Base-by-base conservation (phyloP, 2,329 filamentous ascomycete species). In the Aureobasidium lini region DNA sequence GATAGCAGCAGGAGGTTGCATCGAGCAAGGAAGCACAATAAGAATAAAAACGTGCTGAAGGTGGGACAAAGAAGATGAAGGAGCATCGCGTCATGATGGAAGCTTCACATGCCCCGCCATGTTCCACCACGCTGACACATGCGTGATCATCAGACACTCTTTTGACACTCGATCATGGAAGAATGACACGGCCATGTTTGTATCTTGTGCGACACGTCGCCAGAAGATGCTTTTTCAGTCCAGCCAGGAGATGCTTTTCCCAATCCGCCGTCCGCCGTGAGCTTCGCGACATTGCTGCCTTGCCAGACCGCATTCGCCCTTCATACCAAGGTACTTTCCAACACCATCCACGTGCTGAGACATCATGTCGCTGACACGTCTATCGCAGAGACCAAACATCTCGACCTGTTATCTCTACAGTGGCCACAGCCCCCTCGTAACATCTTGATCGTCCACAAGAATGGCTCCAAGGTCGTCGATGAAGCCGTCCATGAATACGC, bases 341-440 rank as follows among this genome's bases (percentile, higher is more conserved):
- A 13, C 31, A 42, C 2, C 50, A 39, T 34, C 2, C 48, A 37
- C 48, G 48, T 52, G 34, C 36, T 13, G 48, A n/a, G 8, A 6
- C 23, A 13, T 23, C 10, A 15, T 49, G 37, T 15, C 31, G 37
- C 53, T 57, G 31, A 46, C 40, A 23, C 3, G 10, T 2, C 4
- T 23, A 59, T 49, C 23, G 42, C 69, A 83, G 84, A 85, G 69
- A 82, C 77, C 16, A 76, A 72, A 31, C 73, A 77, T 31, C 82
- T 81, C 67, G 84, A 86, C 61, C 77, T 88, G 2, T 78, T 88
- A 39, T 82, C 81, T 62, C 75, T 89, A 37, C 79, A 83, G 73
- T 89, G 86, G 86, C 84, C 85, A 5, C 77, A 79, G 15, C 84
- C 85, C 37, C 86, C 85, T 2, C 81, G 83, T 54, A 89, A 89